These are phyloP conservation scores for Cajanus cajan DNA, from an alignment of 306 rosid genomes.

Conservation along the genomic window DNA sequence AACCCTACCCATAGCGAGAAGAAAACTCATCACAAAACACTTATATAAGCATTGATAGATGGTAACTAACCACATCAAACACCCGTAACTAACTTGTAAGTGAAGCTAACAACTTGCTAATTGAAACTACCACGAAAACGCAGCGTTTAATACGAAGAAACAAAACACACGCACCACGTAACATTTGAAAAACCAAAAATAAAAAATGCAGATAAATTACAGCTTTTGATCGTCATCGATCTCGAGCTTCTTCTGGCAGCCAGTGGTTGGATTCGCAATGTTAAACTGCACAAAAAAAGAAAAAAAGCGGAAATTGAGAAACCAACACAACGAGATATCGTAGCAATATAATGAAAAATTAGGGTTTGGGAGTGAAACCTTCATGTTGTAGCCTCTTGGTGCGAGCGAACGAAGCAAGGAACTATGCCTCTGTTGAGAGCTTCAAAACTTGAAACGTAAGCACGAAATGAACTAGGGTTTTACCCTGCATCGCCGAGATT, in stretches of 20 bases:
- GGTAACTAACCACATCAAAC: not conserved
- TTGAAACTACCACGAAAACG: not conserved
- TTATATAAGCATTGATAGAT: not conserved
- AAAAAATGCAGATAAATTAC: not conserved
- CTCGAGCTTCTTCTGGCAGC: slow-evolving; percentile 40
- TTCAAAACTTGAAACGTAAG: not conserved
- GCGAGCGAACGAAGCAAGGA: not conserved
- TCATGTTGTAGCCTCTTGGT: not conserved
- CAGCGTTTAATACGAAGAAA: not conserved
- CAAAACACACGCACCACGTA: not conserved
- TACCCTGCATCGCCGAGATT: not conserved
- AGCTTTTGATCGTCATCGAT: slow-evolving; percentile 32
- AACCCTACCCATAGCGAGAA: not conserved
- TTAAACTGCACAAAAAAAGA: slow-evolving; percentile 1
- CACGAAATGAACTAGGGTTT: not conserved
- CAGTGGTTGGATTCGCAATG: slow-evolving; percentile 36
- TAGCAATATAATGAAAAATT: not conserved
- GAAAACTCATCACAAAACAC: not conserved
- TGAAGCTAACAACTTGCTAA: not conserved
- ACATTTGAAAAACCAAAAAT: not conserved
- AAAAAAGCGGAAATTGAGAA: not conserved
- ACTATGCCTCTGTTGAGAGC: not conserved
- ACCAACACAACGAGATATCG: not conserved
- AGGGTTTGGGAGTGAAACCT: not conserved
- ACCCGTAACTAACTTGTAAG: not conserved